Percentiles rank a stretch among this genome's conserved stretches.
Evolutionary conservation across 1,139 yeast genomes (phyloP).

Genomic region (Candida labiduridarum): DNA sequence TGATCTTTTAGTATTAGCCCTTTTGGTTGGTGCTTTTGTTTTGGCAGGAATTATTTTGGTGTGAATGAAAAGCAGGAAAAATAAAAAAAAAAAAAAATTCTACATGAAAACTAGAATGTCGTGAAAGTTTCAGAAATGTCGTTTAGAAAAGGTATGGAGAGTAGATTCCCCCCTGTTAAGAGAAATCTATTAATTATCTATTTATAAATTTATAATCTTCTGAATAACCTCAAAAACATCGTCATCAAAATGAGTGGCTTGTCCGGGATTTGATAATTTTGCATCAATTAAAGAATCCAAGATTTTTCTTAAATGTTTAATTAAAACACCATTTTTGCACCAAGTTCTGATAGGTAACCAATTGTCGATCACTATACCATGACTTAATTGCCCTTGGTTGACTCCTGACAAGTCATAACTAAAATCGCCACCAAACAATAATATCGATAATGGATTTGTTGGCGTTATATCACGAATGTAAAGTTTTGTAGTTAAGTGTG

Average conservation of each 20-base stretch:
- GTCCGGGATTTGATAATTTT: slow-evolving; percentile 37
- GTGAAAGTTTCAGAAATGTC: too few species aligned
- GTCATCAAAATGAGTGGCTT: slow-evolving; percentile 13
- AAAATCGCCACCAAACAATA: slow-evolving; percentile 79
- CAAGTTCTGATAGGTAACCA: slow-evolving; percentile 89
- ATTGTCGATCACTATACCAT: slow-evolving; percentile 69
- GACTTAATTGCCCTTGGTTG: slow-evolving; percentile 46
- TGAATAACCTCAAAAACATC: slow-evolving; percentile 21
- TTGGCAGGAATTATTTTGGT: background rate
- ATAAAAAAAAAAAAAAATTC: too few species aligned
- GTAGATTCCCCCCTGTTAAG: too few species aligned
- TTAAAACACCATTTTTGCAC: slow-evolving; percentile 90
- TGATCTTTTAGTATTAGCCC: background rate
- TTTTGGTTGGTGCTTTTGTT: background rate
- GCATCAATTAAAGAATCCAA: slow-evolving; percentile 69
- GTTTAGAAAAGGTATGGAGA: too few species aligned
- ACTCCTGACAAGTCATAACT: slow-evolving; percentile 60
- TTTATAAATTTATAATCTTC: slow-evolving; percentile 13
- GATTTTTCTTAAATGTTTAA: slow-evolving; percentile 66
- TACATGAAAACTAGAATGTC: too few species aligned
- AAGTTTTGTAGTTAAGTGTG: slow-evolving; percentile 66
- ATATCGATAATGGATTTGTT: slow-evolving; percentile 64
- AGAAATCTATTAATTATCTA: background rate
- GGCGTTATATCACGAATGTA: slow-evolving; percentile 82
- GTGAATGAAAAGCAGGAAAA: too few species aligned